These are phyloP conservation scores for Fusarium pininemorale DNA, from an alignment of 2,329 filamentous ascomycete genomes.

Conservation along the genomic window DNA sequence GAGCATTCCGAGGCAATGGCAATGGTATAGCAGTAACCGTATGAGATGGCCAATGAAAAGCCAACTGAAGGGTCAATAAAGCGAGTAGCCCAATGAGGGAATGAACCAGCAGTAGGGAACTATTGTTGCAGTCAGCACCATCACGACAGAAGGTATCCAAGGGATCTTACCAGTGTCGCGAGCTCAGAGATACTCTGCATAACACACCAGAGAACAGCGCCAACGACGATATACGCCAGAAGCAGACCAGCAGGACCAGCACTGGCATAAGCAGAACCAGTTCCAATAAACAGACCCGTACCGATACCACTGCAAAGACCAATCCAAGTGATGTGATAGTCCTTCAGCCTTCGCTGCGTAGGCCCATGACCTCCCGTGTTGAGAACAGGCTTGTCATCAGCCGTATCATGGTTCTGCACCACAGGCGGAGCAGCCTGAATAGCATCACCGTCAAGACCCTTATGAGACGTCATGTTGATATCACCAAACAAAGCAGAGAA, in stretches of 20 bases:
- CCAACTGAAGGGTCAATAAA: conserved; percentile 40
- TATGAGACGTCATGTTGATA: conserved; percentile 5
- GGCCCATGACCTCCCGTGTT: conserved; percentile 36
- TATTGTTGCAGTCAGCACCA: background rate
- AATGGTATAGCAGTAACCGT: conserved; percentile 40
- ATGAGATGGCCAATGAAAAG: conserved; percentile 37
- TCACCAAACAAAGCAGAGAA: background rate
- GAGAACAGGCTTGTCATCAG: conserved; percentile 31
- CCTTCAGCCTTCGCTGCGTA: conserved; percentile 34
- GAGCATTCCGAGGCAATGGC: conserved; percentile 38
- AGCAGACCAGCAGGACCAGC: conserved; percentile 39
- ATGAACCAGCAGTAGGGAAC: conserved; percentile 39
- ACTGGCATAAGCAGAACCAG: conserved; percentile 37
- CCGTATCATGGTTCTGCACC: background rate
- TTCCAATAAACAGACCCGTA: conserved; percentile 38
- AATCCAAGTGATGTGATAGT: conserved; percentile 40
- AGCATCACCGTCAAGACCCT: background rate
- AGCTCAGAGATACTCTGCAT: conserved; percentile 42
- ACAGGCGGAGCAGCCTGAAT: conserved; percentile 14
- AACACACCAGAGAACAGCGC: conserved; percentile 37
- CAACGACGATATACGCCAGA: conserved; percentile 34
- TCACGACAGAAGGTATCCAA: fast-evolving
- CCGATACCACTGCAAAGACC: conserved; percentile 39
- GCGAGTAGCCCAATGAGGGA: conserved; percentile 40
- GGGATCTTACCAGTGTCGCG: conserved; percentile 29